A percentile compares a stretch with the other conserved stretches of the same genome.
Conservation (phyloP, 2,329 filamentous ascomycete genomes). For the Alternaria brassicicola region DNA sequence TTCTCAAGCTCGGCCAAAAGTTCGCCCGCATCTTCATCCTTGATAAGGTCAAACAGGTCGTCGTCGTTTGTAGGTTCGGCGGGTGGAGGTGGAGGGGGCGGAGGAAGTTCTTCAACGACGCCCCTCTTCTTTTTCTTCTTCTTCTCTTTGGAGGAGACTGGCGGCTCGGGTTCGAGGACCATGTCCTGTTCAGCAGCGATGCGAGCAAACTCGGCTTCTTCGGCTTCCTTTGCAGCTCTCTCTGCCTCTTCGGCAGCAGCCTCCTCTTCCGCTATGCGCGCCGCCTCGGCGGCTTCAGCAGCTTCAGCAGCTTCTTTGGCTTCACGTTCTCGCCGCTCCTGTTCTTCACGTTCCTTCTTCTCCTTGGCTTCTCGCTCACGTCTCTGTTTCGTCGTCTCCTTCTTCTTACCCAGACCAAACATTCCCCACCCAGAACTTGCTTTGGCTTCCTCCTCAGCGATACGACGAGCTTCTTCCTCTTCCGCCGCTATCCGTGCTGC, state of each 20-base stretch:
- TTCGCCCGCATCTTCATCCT: conserved; percentile 41
- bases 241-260: conserved; percentile 46
- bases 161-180: conserved; percentile 23
- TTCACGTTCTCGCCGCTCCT: conserved; percentile 36
- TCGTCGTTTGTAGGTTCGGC: conserved; percentile 32
- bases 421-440: conserved; percentile 34
- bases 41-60: conserved; percentile 43
- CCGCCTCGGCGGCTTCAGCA: conserved; percentile 23
- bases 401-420: conserved; percentile 42
- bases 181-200: conserved; percentile 46
- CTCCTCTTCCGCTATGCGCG: conserved; percentile 32
- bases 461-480: conserved; percentile 25
- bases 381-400: conserved; percentile 38
- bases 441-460: conserved; percentile 27
- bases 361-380: conserved; percentile 38
- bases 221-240: conserved; percentile 36
- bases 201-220: conserved; percentile 40
- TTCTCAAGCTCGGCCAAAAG: conserved; percentile 48
- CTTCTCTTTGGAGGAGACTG: conserved; percentile 35
- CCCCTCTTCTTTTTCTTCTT: conserved; percentile 47
- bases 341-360: conserved; percentile 37
- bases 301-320: conserved; percentile 39
- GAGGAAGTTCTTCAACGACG: conserved; percentile 23
- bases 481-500: conserved; percentile 2
- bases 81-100: conserved; percentile 19